Evolutionary conservation across 345 rosid genomes (phyloP).

Genomic region (Melastoma malabathricum): DNA sequence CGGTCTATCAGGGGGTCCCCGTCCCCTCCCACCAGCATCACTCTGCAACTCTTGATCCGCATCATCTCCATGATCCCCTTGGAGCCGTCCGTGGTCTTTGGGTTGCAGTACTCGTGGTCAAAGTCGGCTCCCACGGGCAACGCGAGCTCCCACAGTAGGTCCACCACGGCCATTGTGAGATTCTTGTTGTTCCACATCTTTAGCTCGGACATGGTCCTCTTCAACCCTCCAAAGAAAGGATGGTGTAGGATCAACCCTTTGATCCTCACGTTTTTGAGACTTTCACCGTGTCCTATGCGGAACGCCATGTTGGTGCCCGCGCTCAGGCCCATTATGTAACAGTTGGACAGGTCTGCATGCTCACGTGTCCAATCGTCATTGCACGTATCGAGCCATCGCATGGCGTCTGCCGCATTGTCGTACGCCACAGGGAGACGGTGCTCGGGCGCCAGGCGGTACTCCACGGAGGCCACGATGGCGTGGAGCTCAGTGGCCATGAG

Average conservation of each 20-base stretch:
- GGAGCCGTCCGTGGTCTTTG: constrained; percentile 21
- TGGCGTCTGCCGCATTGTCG: constrained; percentile 34
- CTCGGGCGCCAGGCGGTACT: constrained; percentile 47
- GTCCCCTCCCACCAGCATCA: constrained; percentile 24
- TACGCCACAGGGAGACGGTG: constrained; percentile 51
- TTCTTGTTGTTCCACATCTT: constrained; percentile 11
- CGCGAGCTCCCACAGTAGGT: constrained; percentile 38
- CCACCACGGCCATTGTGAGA: constrained; percentile 18
- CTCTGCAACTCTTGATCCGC: constrained; percentile 3
- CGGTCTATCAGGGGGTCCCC: constrained; percentile 43
- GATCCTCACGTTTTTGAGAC: constrained; percentile 34
- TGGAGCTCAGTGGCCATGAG: constrained; percentile 16
- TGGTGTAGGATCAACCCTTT: constrained; percentile 44
- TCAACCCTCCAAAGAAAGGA: constrained; percentile 45
- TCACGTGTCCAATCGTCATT: constrained; percentile 22
- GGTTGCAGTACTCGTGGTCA: constrained; percentile 53
- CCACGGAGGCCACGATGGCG: constrained; percentile 26
- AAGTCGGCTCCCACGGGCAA: constrained; percentile 37
- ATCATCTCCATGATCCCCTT: constrained; percentile 3
- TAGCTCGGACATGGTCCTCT: constrained; percentile 34
- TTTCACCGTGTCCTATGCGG: constrained; percentile 24
- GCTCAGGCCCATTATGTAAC: constrained; percentile 39
- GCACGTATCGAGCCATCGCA: constrained; percentile 23
- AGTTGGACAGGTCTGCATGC: constrained; percentile 21
- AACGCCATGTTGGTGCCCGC: constrained; percentile 50